Conservation (phyloP, 192 early-diverging fungal genomes). For the Phlyctochytrium bullatum region DNA sequence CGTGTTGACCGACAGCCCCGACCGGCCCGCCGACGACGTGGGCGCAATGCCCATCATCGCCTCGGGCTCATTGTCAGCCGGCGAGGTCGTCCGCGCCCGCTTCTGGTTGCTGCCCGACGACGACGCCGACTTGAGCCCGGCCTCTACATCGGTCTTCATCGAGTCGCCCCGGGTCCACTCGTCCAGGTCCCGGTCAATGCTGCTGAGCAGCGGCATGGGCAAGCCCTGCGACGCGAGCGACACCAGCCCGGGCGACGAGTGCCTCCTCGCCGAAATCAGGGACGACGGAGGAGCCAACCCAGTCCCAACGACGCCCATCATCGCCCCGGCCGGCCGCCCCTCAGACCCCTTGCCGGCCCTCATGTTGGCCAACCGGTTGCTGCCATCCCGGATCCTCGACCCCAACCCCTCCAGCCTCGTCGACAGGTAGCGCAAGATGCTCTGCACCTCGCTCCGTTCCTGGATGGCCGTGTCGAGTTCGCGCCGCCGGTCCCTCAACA, state of each 20-base stretch:
- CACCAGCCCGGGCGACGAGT: slow-evolving; percentile 19
- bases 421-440: slow-evolving; percentile 13
- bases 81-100: slow-evolving; percentile 4
- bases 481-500: slow-evolving; percentile 11
- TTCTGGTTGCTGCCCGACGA: not conserved
- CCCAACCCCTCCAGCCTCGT: slow-evolving; percentile 11
- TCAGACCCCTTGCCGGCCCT: not conserved
- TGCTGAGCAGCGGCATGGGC: not conserved
- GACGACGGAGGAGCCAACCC: not conserved
- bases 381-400: slow-evolving; percentile 22
- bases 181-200: not conserved
- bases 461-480: slow-evolving; percentile 19
- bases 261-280: slow-evolving; percentile 7
- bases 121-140: too few relatives aligned
- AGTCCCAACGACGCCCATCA: not conserved
- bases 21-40: not conserved
- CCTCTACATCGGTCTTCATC: not conserved
- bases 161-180: not conserved
- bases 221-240: not conserved
- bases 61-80: not conserved
- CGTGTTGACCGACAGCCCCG: not conserved
- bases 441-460: slow-evolving; percentile 22
- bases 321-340: not conserved
- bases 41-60: not conserved
- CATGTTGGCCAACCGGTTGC: not conserved